Evolutionary conservation across 2,329 filamentous ascomycete genomes (phyloP).

Genomic region (Talaromyces pinophilus): DNA sequence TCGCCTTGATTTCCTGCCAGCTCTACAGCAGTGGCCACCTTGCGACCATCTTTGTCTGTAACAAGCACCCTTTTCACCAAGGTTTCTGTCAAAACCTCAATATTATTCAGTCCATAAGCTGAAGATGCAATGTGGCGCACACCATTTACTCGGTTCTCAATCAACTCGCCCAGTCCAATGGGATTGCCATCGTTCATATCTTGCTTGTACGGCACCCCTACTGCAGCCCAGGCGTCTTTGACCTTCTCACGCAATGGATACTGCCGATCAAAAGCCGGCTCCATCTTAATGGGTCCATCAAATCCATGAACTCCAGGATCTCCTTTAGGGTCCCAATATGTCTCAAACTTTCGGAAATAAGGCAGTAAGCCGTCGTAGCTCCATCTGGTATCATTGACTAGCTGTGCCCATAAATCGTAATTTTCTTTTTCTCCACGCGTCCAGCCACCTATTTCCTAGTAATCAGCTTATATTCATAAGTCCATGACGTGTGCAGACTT

Average conservation of each 20-base stretch:
- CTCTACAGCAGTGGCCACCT: conserved; percentile 17
- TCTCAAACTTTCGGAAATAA: conserved; percentile 33
- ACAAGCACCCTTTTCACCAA: conserved; percentile 13
- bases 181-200: conserved; percentile 23
- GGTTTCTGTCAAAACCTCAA: conserved; percentile 20
- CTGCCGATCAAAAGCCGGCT: conserved; percentile 19
- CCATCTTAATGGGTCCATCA: conserved; percentile 30
- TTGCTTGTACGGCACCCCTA: conserved; percentile 9
- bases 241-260: conserved; percentile 24
- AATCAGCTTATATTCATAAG: not conserved
- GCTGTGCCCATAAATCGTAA: conserved; percentile 33
- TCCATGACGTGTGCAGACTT: not conserved
- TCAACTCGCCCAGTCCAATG: conserved; percentile 19
- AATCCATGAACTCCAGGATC: conserved; percentile 30
- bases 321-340: conserved; percentile 30
- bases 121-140: conserved; percentile 23
- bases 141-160: conserved; percentile 19
- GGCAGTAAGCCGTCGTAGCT: conserved; percentile 33
- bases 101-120: conserved; percentile 15
- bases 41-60: not conserved
- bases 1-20: not conserved
- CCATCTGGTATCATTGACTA: conserved; percentile 31
- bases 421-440: conserved; percentile 30
- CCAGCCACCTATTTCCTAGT: conserved; percentile 6
- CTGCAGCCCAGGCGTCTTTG: conserved; percentile 17